Conservation (phyloP, 805 yeast genomes). For the Candida alai region DNA sequence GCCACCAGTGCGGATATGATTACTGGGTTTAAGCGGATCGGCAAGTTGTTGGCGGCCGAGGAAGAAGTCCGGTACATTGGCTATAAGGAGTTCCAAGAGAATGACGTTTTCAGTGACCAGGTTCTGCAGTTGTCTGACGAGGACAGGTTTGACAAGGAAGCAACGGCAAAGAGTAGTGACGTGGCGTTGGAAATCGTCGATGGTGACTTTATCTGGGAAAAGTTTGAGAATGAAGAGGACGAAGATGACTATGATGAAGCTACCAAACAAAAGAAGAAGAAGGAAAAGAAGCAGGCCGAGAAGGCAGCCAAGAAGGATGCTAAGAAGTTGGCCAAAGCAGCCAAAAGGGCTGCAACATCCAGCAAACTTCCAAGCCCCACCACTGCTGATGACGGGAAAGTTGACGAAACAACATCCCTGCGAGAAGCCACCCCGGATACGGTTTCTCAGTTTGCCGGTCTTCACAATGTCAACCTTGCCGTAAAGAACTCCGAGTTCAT, state of each 20-base stretch:
- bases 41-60: slow-evolving; percentile 43
- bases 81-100: slow-evolving; percentile 4
- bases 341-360: slow-evolving; percentile 5
- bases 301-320: slow-evolving; percentile 8
- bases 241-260: slow-evolving; percentile 14
- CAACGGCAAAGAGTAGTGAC: not conserved
- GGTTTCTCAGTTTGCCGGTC: too few relatives aligned
- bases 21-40: slow-evolving; percentile 55
- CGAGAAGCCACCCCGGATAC: too few relatives aligned
- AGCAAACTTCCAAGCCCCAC: not conserved
- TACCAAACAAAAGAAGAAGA: too few relatives aligned
- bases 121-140: slow-evolving; percentile 7
- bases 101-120: slow-evolving; percentile 25
- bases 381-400: not conserved
- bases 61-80: slow-evolving; percentile 26
- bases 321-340: too few relatives aligned
- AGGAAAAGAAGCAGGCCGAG: slow-evolving; percentile 20
- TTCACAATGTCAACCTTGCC: slow-evolving; percentile 47
- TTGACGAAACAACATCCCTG: not conserved
- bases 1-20: slow-evolving; percentile 63
- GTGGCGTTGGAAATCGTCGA: not conserved
- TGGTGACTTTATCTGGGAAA: slow-evolving; percentile 2
- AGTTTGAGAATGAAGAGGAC: slow-evolving; percentile 11
- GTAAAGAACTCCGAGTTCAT: slow-evolving; percentile 66
- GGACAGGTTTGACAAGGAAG: not conserved